Evolutionary conservation across 495 filamentous ascomycete genomes (phyloP), one percentile per base, ranked within the genome.

Genomic region (Penicillium bialowiezense): DNA sequence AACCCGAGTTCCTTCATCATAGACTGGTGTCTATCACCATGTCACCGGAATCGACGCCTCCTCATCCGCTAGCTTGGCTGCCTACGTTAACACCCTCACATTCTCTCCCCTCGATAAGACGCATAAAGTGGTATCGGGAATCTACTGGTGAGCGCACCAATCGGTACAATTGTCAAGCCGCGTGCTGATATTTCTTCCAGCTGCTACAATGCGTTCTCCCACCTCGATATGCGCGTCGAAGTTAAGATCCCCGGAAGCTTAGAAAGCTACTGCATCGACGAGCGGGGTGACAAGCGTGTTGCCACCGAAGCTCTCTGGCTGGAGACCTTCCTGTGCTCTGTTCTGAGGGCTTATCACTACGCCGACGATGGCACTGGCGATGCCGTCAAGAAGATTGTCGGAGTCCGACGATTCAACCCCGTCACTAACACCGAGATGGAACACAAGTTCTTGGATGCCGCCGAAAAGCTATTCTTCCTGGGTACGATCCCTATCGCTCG

Each of bases 141-240:
- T 95, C 19, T 97, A 97, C 68, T 97, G 93, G 89, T 93, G 71
- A 64, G 72, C 31, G 26, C 24, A 23, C 5, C n/a, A 14, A 29
- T 32, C 3, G 12, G 10, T 15, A 9, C 38, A 18, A 52, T 39
- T 41, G 55, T 63, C 47, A 62, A 17, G 49, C 42, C 6, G 23
- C 21, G 14, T 48, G 33, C 51, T 69, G 40, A 70, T 46, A 9
- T 42, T 20, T 58, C 40, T n/a, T 47, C 23, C 62, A 95, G 89
- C 72, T 98, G 95, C 71, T 98, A 98, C 77, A 98, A 98, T 90
- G 93, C 93, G 54, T 97, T 98, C 72, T 97, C 93, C 8, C 83
- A 95, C 49, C 78, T 97, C 31, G 93, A 98, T 63, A 97, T 98
- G 95, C 90, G 93, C 35, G 92, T 98, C 17, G 89, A 96, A 58